A percentile compares a stretch with the other conserved stretches of the same genome.
These are phyloP conservation scores for Paramyrothecium sp. DNA, from an alignment of 2,329 filamentous ascomycete species.

Conservation along the genomic window DNA sequence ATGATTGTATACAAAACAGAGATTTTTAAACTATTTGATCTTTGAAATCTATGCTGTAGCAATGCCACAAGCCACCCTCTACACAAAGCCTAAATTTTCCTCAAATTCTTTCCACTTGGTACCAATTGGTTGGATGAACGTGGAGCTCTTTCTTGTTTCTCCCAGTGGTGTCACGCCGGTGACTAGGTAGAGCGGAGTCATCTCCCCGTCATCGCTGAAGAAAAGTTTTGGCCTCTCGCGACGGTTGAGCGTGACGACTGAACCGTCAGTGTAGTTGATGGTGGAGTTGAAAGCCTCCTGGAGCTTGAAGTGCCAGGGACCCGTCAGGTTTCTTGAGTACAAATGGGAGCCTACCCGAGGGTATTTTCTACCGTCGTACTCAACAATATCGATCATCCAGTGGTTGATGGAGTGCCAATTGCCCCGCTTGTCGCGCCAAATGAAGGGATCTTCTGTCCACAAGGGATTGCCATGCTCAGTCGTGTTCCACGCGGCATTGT, in stretches of 20 bases:
- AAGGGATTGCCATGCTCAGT: slow-evolving; percentile 9
- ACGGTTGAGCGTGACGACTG: slow-evolving; percentile 34
- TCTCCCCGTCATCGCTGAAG: slow-evolving; percentile 43
- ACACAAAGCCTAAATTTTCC: slow-evolving; percentile 2
- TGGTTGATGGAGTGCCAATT: slow-evolving; percentile 30
- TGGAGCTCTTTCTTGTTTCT: slow-evolving; percentile 9
- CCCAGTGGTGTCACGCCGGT: slow-evolving; percentile 43
- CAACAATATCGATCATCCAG: slow-evolving; percentile 23
- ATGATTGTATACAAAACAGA: too few species aligned
- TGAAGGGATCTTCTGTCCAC: slow-evolving; percentile 28
- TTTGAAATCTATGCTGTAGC: too few species aligned
- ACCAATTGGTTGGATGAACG: slow-evolving; percentile 12
- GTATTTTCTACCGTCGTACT: slow-evolving; percentile 21
- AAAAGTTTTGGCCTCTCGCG: slow-evolving; percentile 47
- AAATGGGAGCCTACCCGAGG: slow-evolving; percentile 26
- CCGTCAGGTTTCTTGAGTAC: slow-evolving; percentile 20
- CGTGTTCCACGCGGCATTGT: slow-evolving; percentile 11
- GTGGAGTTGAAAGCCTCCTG: slow-evolving; percentile 24
- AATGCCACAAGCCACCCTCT: too few species aligned
- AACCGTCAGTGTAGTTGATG: slow-evolving; percentile 36
- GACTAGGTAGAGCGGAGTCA: slow-evolving; percentile 44
- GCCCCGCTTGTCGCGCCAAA: slow-evolving; percentile 30
- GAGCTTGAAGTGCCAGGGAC: slow-evolving; percentile 26
- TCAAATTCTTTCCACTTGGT: slow-evolving; percentile 12
- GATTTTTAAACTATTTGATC: too few species aligned